A percentile compares a stretch with the other conserved stretches of the same genome.
These are phyloP conservation scores for Remersonia thermophila DNA, from an alignment of 2,329 filamentous ascomycete species.

Conservation along the genomic window DNA sequence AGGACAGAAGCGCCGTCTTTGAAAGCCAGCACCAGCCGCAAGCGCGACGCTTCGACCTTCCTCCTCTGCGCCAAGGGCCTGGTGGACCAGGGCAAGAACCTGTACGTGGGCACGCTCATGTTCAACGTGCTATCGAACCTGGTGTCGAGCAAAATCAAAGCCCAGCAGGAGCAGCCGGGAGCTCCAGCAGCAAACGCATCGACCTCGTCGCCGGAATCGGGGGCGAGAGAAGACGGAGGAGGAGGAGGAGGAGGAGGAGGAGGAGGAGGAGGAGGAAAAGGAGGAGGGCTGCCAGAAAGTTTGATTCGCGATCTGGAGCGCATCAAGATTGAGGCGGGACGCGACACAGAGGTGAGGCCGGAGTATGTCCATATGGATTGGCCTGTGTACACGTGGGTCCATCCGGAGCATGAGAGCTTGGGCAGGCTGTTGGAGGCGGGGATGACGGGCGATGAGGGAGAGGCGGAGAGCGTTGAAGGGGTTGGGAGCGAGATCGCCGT, in stretches of 20 bases:
- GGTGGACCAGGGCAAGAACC: slow-evolving; percentile 6
- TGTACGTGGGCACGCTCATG: slow-evolving; percentile 4
- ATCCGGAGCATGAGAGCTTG: not conserved
- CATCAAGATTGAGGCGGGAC: not conserved
- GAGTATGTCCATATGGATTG: slow-evolving; percentile 5
- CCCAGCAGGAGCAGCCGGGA: no score
- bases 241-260: no score
- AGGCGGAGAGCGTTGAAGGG: not conserved
- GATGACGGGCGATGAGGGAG: not conserved
- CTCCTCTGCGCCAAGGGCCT: slow-evolving; percentile 9
- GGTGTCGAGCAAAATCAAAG: not conserved
- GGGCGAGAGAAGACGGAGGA: no score
- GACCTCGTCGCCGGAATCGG: no score
- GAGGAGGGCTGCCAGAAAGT: no score
- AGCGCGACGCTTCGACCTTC: slow-evolving; percentile 6
- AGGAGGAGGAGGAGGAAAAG: no score
- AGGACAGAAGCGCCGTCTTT: no score
- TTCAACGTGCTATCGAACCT: slow-evolving; percentile 2
- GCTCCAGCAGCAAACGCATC: no score
- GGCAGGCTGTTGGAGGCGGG: not conserved
- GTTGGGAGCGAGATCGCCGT: no score
- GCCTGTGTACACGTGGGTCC: slow-evolving; percentile 2
- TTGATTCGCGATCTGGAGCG: not conserved
- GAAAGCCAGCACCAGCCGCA: not conserved
- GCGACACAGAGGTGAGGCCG: not conserved